Conservation (phyloP, 192 early-diverging fungal genomes). For the Obelidium mucronatum region DNA sequence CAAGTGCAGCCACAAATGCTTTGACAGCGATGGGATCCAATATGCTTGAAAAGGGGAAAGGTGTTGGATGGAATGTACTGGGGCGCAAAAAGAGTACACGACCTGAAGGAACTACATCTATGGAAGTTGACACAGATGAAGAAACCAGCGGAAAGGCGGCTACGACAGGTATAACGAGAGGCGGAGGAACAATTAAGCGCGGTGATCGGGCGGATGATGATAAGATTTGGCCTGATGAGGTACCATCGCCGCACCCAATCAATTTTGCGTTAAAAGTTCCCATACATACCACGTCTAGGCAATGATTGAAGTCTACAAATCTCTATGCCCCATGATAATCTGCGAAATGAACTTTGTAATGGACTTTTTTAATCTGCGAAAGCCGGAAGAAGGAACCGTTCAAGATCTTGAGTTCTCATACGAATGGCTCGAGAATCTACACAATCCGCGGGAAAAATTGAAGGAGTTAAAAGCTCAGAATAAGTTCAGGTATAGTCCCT, state of each 20-base stretch:
- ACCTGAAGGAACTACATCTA: background rate
- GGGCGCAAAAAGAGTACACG: background rate
- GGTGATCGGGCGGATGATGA: slow-evolving; percentile 50
- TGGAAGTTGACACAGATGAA: background rate
- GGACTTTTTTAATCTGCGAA: slow-evolving; percentile 80
- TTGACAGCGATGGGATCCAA: slow-evolving; percentile 41
- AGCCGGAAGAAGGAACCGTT: slow-evolving; percentile 4
- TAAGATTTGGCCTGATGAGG: slow-evolving; percentile 61
- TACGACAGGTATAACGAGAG: no score
- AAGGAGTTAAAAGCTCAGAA: slow-evolving; percentile 77
- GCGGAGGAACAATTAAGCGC: no score
- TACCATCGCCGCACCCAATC: no score
- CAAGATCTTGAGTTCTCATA: slow-evolving; percentile 23
- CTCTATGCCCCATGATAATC: slow-evolving; percentile 71
- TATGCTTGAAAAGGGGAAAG: slow-evolving; percentile 24
- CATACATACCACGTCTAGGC: no score
- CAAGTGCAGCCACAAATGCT: slow-evolving; percentile 53
- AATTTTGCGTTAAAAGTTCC: no score
- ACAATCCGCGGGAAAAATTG: slow-evolving; percentile 58
- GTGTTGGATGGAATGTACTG: slow-evolving; percentile 22
- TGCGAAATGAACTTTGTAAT: slow-evolving; percentile 92
- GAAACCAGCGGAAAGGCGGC: background rate
- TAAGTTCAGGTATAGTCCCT: slow-evolving; percentile 64
- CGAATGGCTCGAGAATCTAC: slow-evolving; percentile 58
- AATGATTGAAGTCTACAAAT: slow-evolving; percentile 50